A percentile compares a stretch with the other conserved stretches of the same genome.
phyloP scores from a whole-genome alignment of 2,329 filamentous ascomycete species.

The Pyrenophora graminea region DNA sequence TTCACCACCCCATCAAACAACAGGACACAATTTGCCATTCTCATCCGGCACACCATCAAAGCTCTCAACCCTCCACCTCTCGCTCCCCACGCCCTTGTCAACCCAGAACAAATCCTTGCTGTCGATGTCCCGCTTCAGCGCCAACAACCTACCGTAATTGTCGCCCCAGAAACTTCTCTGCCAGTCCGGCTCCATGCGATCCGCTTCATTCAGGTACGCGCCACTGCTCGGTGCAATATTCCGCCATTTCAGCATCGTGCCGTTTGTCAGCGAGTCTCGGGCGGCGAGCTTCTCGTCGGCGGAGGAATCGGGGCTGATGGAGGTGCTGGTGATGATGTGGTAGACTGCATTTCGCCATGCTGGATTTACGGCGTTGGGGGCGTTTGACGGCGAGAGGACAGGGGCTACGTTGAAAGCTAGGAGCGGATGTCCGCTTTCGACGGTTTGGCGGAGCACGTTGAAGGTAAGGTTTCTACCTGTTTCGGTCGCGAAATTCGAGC shows the following conservation, averaged over 20 bases:
- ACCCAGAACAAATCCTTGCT: slow-evolving; percentile 24
- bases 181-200: slow-evolving; percentile 20
- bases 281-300: slow-evolving; percentile 15
- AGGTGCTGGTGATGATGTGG: slow-evolving; percentile 25
- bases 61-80: slow-evolving; percentile 28
- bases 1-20: neutral
- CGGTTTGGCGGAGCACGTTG: slow-evolving; percentile 21
- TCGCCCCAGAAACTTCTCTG: slow-evolving; percentile 20
- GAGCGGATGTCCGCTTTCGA: slow-evolving; percentile 30
- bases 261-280: slow-evolving; percentile 23
- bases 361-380: slow-evolving; percentile 33
- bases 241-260: slow-evolving; percentile 32
- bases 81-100: slow-evolving; percentile 28
- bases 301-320: slow-evolving; percentile 5
- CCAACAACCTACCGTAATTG: slow-evolving; percentile 15
- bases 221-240: slow-evolving; percentile 30
- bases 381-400: slow-evolving; percentile 18
- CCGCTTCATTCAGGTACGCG: slow-evolving; percentile 29
- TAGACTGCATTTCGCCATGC: slow-evolving; percentile 32
- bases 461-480: slow-evolving; percentile 33
- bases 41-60: slow-evolving; percentile 27
- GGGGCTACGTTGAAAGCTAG: slow-evolving; percentile 28
- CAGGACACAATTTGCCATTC: slow-evolving; percentile 30
- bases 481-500: slow-evolving; percentile 34
- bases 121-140: slow-evolving; percentile 20